Base-by-base conservation (phyloP, 352 stramenopile genomes). In the Phytophthora niederhauseri region DNA sequence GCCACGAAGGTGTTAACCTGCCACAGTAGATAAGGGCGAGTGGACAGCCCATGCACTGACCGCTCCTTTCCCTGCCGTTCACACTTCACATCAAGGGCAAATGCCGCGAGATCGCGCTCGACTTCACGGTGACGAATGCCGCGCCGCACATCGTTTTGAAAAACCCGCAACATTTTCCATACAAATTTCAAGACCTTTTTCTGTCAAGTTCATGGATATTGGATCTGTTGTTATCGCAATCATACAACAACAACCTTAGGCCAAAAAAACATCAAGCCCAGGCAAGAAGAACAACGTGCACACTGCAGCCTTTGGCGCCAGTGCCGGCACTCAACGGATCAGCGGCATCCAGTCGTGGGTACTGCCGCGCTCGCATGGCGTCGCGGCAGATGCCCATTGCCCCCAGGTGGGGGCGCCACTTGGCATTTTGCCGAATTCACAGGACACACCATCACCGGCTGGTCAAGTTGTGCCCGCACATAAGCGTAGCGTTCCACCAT, bases 291-390 rank as follows among this genome's bases (percentile, higher is more conserved):
- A 46, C 14, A 46, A 15, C 38, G 38, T 66, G 58, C 70, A 61
- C 49, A 38, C 58, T 55, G 20, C 51, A 50, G 48, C 43, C 34
- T 48, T 31, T 66, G 52, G 56, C 36, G 61, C 64, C 72, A 79
- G 72, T 74, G 52, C 51, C 15, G 22, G 17, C 57, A 56, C 72
- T 76, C 72, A 72, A 80, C 72, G 54, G 62, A 78, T 78, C 66
- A 77, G 55, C 61, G 50, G 46, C 53, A 58, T 67, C 64, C 52
- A 59, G 70, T 68, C 57, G 58, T 70, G 63, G 52, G 54, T 76
- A 51, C 53, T 66, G 22, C 45, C n/a, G 22, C 22, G 52, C 22
- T 64, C 70, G 64, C 64, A 73, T 73, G 64, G 64, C 34, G 17
- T 17, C 51, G 7, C 55, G 22, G 57, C 68, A 75, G 51, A 36